A percentile compares a stretch with the other conserved stretches of the same genome.
These are phyloP conservation scores for Rubia yunnanensis DNA, from an alignment of 257 asterid genomes.

Conservation along the genomic window DNA sequence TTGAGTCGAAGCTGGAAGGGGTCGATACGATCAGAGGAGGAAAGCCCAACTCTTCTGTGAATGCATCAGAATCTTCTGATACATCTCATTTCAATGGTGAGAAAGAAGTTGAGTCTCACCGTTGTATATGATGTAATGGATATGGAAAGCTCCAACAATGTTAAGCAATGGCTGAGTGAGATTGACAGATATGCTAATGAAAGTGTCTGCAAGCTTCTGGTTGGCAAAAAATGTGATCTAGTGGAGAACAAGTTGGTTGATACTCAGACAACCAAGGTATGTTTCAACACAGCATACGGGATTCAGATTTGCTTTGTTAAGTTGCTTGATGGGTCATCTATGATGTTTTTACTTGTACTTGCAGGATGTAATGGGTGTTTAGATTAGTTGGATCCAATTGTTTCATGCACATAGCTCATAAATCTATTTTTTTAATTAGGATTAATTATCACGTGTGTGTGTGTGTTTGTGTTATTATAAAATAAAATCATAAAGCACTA, in stretches of 20 bases:
- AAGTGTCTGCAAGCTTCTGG: slow-evolving; percentile 95
- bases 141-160: slow-evolving; percentile 97
- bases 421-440: too few species aligned
- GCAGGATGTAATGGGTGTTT: too few species aligned
- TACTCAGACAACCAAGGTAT: slow-evolving; percentile 81
- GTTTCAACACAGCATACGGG: background rate
- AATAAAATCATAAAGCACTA: background rate
- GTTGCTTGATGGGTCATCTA: background rate
- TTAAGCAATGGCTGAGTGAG: slow-evolving; percentile 95
- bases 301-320: background rate
- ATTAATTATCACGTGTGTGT: too few species aligned
- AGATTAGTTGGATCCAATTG: too few species aligned
- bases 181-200: slow-evolving; percentile 93
- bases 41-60: slow-evolving; percentile 20
- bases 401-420: too few species aligned
- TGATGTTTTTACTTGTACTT: too few species aligned
- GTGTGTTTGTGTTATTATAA: too few species aligned
- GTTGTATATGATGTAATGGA: slow-evolving; percentile 94
- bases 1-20: slow-evolving; percentile 28
- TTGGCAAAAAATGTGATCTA: slow-evolving; percentile 94
- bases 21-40: slow-evolving; percentile 20
- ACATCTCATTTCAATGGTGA: slow-evolving; percentile 24
- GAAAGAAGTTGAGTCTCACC: slow-evolving; percentile 38
- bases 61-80: slow-evolving; percentile 32
- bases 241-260: slow-evolving; percentile 82